Evolutionary conservation across 768 basidiomycete species (phyloP).

Genomic region (Chalciporus chontae): DNA sequence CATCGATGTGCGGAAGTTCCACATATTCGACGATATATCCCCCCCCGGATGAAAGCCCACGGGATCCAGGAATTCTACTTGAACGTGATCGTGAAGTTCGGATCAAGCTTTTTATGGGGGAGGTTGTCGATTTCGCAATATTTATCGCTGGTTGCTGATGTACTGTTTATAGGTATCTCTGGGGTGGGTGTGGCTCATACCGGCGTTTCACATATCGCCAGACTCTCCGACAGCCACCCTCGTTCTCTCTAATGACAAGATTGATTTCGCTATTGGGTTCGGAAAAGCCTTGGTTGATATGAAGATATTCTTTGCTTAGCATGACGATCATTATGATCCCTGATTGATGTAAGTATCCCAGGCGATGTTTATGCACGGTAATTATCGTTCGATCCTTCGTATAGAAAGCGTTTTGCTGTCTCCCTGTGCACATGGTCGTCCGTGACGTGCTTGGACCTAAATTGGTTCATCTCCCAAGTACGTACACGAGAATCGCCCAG

Average conservation of each 20-base stretch:
- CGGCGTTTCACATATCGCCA: slow-evolving; percentile 72
- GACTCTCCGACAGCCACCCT: slow-evolving; percentile 37
- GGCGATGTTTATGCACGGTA: no score
- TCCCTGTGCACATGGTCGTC: no score
- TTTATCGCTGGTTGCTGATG: background rate
- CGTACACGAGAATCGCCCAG: no score
- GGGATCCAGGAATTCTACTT: slow-evolving; percentile 46
- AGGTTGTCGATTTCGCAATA: slow-evolving; percentile 38
- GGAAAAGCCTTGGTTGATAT: slow-evolving; percentile 66
- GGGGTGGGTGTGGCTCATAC: slow-evolving; percentile 87
- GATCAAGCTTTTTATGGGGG: slow-evolving; percentile 69
- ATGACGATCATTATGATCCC: slow-evolving; percentile 1
- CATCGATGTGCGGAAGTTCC: slow-evolving; percentile 2
- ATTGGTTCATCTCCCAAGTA: no score
- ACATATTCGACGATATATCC: background rate
- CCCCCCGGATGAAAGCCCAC: slow-evolving; percentile 13
- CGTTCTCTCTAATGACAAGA: slow-evolving; percentile 52
- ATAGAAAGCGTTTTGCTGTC: no score
- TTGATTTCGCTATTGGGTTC: slow-evolving; percentile 77
- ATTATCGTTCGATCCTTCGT: no score
- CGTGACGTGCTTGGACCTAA: no score
- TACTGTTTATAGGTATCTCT: slow-evolving; percentile 53
- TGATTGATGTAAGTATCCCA: background rate
- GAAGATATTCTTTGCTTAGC: slow-evolving; percentile 58
- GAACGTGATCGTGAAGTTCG: slow-evolving; percentile 67